These are phyloP conservation scores for Colletotrichum sp. DNA, from an alignment of 2,329 filamentous ascomycete genomes.

Conservation along the genomic window DNA sequence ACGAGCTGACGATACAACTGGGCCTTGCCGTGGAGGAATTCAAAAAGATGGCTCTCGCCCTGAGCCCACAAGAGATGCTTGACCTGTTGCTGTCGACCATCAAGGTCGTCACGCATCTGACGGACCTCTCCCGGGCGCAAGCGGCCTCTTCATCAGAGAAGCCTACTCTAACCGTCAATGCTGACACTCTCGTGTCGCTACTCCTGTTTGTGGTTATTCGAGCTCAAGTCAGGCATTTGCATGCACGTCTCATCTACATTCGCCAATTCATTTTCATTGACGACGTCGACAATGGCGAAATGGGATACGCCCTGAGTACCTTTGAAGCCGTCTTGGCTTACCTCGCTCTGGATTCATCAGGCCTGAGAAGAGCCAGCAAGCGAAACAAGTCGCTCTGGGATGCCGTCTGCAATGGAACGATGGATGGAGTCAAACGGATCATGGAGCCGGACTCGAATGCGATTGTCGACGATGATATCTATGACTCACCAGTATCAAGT, in stretches of 20 bases:
- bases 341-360: constrained; percentile 80
- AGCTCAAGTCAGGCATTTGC: constrained; percentile 84
- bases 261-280: constrained; percentile 98
- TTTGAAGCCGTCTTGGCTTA: constrained; percentile 95
- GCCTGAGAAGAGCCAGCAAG: constrained; percentile 81
- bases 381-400: constrained; percentile 90
- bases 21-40: constrained; percentile 86
- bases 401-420: constrained; percentile 77
- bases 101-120: constrained; percentile 78
- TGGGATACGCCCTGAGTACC: constrained; percentile 94
- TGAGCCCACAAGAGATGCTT: constrained; percentile 89
- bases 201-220: constrained; percentile 92
- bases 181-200: constrained; percentile 91
- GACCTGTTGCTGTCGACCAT: constrained; percentile 79
- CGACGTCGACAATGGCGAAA: constrained; percentile 94
- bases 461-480: constrained; percentile 49
- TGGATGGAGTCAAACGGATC: constrained; percentile 77
- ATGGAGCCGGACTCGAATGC: constrained; percentile 72
- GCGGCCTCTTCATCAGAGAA: constrained; percentile 51
- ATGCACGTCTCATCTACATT: constrained; percentile 92
- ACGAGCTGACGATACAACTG: constrained; percentile 79
- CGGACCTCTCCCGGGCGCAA: constrained; percentile 53
- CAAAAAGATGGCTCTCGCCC: constrained; percentile 78
- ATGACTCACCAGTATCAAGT: constrained; percentile 43
- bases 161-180: constrained; percentile 69